phyloP scores from a whole-genome alignment of 345 rosid species.

The Camelina neglecta region DNA sequence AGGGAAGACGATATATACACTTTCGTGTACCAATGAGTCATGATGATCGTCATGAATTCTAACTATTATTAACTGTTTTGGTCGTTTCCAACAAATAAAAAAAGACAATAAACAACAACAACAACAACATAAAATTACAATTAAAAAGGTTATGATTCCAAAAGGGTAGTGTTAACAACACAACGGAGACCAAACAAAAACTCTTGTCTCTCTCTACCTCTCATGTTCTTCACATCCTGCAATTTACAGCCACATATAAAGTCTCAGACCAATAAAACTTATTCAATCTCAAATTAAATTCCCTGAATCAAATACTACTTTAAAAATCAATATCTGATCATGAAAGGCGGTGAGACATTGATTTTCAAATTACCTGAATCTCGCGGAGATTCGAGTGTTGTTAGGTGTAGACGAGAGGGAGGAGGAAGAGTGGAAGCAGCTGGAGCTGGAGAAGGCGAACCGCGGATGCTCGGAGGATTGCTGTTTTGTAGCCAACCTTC shows the following conservation, averaged over 20 bases:
- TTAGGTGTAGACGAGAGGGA: constrained; percentile 42
- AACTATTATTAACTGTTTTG: neutral
- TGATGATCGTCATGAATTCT: too few relatives aligned
- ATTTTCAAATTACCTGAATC: constrained; percentile 38
- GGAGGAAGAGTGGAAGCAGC: constrained; percentile 40
- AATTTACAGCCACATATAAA: constrained; percentile 21
- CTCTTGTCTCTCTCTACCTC: constrained; percentile 39
- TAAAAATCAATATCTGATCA: neutral
- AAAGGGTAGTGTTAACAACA: constrained; percentile 15
- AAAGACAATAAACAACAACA: neutral
- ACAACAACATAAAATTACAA: neutral
- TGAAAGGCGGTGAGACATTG: neutral
- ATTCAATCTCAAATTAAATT: neutral
- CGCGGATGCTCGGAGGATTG: constrained; percentile 39
- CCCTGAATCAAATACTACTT: too few relatives aligned
- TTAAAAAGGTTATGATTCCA: neutral
- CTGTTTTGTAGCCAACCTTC: constrained; percentile 47
- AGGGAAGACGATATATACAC: too few relatives aligned
- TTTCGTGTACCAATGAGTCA: too few relatives aligned
- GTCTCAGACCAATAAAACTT: constrained; percentile 17
- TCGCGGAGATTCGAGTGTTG: constrained; percentile 44
- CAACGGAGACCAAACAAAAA: constrained; percentile 29
- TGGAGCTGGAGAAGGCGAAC: constrained; percentile 43
- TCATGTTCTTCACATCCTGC: constrained; percentile 46
- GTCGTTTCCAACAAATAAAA: neutral